Conservation (phyloP, 2,329 filamentous ascomycete species). For the Leptographium procerum region DNA sequence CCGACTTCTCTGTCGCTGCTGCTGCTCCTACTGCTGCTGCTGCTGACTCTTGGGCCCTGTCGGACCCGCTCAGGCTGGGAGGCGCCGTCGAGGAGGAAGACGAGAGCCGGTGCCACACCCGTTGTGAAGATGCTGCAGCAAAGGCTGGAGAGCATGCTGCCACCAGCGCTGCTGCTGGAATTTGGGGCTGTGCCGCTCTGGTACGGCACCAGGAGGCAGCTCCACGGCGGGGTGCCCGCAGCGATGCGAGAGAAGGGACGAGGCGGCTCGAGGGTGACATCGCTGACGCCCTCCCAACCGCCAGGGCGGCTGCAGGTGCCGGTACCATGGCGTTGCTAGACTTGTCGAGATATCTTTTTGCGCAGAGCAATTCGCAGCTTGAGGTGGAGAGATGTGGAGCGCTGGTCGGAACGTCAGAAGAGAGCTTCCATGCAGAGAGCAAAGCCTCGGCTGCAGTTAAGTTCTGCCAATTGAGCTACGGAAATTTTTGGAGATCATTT, state of each 20-base stretch:
- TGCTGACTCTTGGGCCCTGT: constrained; percentile 15
- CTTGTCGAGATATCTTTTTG: not conserved
- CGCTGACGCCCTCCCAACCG: not conserved
- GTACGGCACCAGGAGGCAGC: not conserved
- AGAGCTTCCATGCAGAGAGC: not conserved
- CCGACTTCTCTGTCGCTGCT: too few species aligned
- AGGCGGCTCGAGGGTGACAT: not conserved
- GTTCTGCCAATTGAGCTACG: not conserved
- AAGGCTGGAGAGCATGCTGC: too few species aligned
- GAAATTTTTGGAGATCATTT: not conserved
- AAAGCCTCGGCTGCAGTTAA: not conserved
- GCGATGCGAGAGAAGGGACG: not conserved
- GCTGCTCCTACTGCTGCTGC: too few species aligned
- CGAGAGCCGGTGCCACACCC: not conserved
- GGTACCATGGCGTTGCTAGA: not conserved
- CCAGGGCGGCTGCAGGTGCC: not conserved
- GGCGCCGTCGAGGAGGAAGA: not conserved
- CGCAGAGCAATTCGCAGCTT: not conserved
- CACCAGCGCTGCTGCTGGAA: not conserved
- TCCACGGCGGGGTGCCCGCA: not conserved
- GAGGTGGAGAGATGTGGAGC: not conserved
- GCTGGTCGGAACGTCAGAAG: too few species aligned
- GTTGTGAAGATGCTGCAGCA: not conserved
- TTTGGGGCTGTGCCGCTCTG: not conserved
- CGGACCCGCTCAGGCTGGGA: not conserved